Conservation (phyloP, 345 rosid genomes). For the Passiflora organensis region DNA sequence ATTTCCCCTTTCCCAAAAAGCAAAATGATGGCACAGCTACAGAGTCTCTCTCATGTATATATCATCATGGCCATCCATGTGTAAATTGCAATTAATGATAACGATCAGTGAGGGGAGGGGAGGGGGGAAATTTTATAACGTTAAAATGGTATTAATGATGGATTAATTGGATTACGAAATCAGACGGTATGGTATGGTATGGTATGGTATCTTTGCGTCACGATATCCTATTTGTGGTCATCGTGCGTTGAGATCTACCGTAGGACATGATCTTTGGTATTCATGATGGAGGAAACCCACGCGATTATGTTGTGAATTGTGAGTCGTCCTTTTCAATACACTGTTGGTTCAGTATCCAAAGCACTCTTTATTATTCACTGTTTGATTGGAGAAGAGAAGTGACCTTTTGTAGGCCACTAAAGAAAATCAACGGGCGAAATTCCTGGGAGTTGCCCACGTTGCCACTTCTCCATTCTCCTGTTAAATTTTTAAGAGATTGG, state of each 20-base stretch:
- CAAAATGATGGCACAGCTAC: background rate
- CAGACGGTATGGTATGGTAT: too few relatives aligned
- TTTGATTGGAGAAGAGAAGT: background rate
- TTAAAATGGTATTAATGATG: too few relatives aligned
- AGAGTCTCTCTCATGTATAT: background rate
- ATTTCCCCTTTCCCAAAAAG: background rate
- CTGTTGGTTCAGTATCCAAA: background rate
- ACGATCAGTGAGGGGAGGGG: too few relatives aligned
- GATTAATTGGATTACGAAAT: too few relatives aligned
- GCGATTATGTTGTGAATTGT: conserved; percentile 4
- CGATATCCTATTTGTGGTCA: too few relatives aligned
- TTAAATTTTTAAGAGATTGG: background rate
- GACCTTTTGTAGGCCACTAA: conserved; percentile 22
- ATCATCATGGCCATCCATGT: conserved; percentile 19
- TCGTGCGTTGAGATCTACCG: too few relatives aligned
- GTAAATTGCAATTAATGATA: background rate
- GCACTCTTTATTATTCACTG: background rate
- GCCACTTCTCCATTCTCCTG: background rate
- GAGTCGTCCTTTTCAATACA: conserved; percentile 1
- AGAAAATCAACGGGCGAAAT: conserved; percentile 26
- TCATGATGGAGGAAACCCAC: conserved; percentile 15
- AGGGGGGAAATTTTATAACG: too few relatives aligned
- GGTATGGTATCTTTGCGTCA: too few relatives aligned
- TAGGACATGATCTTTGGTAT: too few relatives aligned
- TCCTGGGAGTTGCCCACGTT: conserved; percentile 27